Base-by-base conservation (phyloP, 768 basidiomycete genomes). In the Crassisporium funariophilum region DNA sequence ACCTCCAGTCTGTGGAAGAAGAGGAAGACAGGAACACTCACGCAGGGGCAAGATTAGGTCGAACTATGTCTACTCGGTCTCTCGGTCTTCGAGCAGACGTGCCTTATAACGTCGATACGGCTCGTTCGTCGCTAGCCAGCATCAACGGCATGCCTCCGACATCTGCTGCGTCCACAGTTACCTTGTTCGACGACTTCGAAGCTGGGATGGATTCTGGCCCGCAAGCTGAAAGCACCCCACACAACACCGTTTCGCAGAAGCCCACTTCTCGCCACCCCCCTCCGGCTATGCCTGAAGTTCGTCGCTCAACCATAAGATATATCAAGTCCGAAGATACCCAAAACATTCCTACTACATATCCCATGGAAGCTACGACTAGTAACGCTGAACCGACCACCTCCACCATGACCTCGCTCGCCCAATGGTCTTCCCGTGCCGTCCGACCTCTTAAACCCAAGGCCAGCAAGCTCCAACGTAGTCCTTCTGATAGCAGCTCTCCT, bases 291-390 rank as follows among this genome's bases (percentile, higher is more conserved):
- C 65, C 67, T 37, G 62, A 63, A 46, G 53, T 56, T 41, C 73
- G 75, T 55, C 79, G 78, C 57, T 81, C 84, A 44, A 82, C 80
- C 56, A 81, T 86, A 64, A 68, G 77, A 48, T 84, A 86, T 66
- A 79, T 83, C 58, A 81, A 75, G 68, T 82, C 84, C 41, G 77
- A 79, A 52, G 71, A 80, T 59, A 43, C 58, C 69, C 50, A 54
- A 47, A 47, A 53, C 55, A 64, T 52, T 24, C 50, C 62, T 25
- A 19, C 53, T 21, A 53, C 56, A 34, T 54, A 60, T 41, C 45
- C 61, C 5, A 46, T 57, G 23, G 57, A 56, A 52, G 54, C 56
- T 33, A 41, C 49, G 6, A 27, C 52, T 8, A 44, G 49, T 13
- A 46, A 53, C 23, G 31, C 47, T 35, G 57, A 60, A 40, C 44